Evolutionary conservation across 257 asterid species (phyloP).

Genomic region (Rubia yunnanensis): DNA sequence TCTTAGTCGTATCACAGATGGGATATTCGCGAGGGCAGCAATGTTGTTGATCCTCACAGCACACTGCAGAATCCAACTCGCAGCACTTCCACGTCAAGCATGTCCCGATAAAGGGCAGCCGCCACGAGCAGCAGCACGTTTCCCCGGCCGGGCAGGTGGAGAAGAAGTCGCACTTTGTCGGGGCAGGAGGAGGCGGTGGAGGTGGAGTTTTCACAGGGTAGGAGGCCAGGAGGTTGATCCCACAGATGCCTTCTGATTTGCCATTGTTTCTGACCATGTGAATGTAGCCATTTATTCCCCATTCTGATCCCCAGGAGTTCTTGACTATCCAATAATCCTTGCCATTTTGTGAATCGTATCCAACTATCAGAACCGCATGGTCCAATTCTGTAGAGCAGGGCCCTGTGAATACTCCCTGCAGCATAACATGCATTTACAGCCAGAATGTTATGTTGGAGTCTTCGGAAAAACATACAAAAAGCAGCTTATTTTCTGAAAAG

Average conservation of each 20-base stretch:
- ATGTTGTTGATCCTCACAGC: constrained; percentile 58
- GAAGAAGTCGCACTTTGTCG: constrained; percentile 53
- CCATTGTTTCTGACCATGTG: constrained; percentile 53
- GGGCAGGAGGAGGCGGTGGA: constrained; percentile 59
- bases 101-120: constrained; percentile 53
- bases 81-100: constrained; percentile 86
- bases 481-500: too few species aligned
- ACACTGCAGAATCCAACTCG: constrained; percentile 57
- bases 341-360: constrained; percentile 70
- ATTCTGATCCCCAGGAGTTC: constrained; percentile 84
- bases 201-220: constrained; percentile 94
- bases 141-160: constrained; percentile 60
- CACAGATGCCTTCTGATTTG: constrained; percentile 56
- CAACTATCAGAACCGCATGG: constrained; percentile 87
- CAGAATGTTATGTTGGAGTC: too few species aligned
- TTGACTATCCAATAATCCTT: constrained; percentile 83
- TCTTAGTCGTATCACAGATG: constrained; percentile 45
- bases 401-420: constrained; percentile 81
- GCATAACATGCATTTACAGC: constrained; percentile 4
- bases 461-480: too few species aligned
- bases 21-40: constrained; percentile 87
- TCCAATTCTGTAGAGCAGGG: constrained; percentile 80
- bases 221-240: constrained; percentile 74
- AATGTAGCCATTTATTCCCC: constrained; percentile 89
- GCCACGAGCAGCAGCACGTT: constrained; percentile 72